phyloP scores from a whole-genome alignment of 1,139 yeast species.

The Yamadazyma triangularis region DNA sequence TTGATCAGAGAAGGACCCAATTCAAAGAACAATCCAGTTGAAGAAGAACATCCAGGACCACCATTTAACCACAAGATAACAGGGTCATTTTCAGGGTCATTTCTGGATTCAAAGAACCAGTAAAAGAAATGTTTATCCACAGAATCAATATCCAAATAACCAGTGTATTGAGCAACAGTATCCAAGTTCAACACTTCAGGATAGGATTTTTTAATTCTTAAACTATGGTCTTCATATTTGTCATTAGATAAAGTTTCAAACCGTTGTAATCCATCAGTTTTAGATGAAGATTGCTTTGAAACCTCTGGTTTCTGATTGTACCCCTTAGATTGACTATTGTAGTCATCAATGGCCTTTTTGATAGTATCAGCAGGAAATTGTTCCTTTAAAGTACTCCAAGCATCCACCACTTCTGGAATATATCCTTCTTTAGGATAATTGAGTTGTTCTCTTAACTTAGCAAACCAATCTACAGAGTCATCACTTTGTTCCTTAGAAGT shows the following conservation, averaged over 20 bases:
- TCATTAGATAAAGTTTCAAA: conserved; percentile 20
- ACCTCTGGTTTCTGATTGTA: conserved; percentile 5
- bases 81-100: conserved; percentile 83
- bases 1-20: conserved; percentile 81
- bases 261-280: neutral
- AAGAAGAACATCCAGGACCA: conserved; percentile 88
- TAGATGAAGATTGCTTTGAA: neutral
- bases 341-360: conserved; percentile 16
- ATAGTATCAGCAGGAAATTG: conserved; percentile 15
- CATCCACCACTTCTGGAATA: conserved; percentile 7
- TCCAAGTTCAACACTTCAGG: conserved; percentile 49
- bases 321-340: conserved; percentile 11
- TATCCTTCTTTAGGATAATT: conserved; percentile 9
- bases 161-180: conserved; percentile 58
- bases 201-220: conserved; percentile 37
- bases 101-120: conserved; percentile 89
- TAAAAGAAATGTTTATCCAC: conserved; percentile 74
- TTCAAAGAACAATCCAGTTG: conserved; percentile 89
- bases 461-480: conserved; percentile 4
- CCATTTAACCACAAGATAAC: conserved; percentile 86
- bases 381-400: conserved; percentile 24
- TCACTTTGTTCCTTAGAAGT: conserved; percentile 2
- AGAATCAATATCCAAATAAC: conserved; percentile 54
- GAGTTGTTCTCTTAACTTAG: conserved; percentile 5
- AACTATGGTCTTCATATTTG: conserved; percentile 29